These are phyloP conservation scores for Trichoderma semiorbis DNA, from an alignment of 2,329 filamentous ascomycete species.

Conservation along the genomic window DNA sequence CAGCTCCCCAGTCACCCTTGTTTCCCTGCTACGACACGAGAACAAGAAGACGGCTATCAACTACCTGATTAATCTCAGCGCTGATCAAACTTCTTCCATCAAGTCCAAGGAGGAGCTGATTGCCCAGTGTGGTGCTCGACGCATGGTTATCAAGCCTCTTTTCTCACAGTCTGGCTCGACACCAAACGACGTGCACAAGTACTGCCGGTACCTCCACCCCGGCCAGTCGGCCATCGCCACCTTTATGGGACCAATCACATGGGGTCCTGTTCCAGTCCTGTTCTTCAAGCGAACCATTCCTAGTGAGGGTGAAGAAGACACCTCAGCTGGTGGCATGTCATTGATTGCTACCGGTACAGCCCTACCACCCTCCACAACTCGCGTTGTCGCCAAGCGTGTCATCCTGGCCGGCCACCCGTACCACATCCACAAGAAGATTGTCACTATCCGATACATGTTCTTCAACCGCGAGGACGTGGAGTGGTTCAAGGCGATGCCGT, in stretches of 20 bases:
- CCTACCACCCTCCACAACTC: constrained; percentile 68
- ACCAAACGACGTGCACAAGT: constrained; percentile 96
- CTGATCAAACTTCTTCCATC: constrained; percentile 70
- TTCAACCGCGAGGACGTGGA: constrained; percentile 93
- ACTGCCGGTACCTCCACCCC: constrained; percentile 85
- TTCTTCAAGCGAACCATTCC: constrained; percentile 69
- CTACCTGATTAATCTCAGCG: constrained; percentile 81
- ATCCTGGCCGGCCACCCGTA: constrained; percentile 94
- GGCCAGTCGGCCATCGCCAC: constrained; percentile 85
- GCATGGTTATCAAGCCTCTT: constrained; percentile 83
- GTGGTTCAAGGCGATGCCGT: constrained; percentile 94
- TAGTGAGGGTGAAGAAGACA: constrained; percentile 43
- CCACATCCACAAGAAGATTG: constrained; percentile 97
- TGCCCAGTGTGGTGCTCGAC: constrained; percentile 83
- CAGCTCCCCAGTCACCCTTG: constrained; percentile 63
- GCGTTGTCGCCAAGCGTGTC: constrained; percentile 89
- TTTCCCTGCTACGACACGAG: constrained; percentile 88
- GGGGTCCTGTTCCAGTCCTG: constrained; percentile 86
- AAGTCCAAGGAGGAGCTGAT: constrained; percentile 92
- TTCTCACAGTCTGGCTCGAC: constrained; percentile 89
- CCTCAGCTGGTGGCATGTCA: constrained; percentile 51
- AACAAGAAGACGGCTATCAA: constrained; percentile 91
- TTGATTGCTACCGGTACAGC: constrained; percentile 86
- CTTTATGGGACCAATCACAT: constrained; percentile 86
- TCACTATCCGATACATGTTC: constrained; percentile 99